phyloP scores from a whole-genome alignment of 495 filamentous ascomycete genomes.

The Cairneyella variabilis region DNA sequence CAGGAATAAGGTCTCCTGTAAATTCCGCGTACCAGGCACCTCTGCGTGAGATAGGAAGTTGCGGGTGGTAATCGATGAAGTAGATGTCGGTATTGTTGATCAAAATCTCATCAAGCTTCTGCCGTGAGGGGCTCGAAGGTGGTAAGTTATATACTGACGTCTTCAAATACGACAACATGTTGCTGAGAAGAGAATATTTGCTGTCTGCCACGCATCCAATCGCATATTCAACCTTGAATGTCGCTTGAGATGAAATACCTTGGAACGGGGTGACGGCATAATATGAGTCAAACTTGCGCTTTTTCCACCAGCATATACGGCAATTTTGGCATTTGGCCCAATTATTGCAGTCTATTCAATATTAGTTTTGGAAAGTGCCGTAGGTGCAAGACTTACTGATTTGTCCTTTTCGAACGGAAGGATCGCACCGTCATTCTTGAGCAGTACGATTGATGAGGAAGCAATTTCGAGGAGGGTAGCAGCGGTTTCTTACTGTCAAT shows the following conservation, averaged over 20 bases:
- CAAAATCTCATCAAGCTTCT: constrained; percentile 50
- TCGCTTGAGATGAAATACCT: constrained; percentile 50
- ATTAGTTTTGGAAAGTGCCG: no score
- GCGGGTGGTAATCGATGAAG: constrained; percentile 61
- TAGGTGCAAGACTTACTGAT: constrained; percentile 39
- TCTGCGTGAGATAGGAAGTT: constrained; percentile 55
- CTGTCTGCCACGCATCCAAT: constrained; percentile 59
- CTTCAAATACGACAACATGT: constrained; percentile 54
- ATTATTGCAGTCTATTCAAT: constrained; percentile 44
- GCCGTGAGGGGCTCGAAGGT: constrained; percentile 37
- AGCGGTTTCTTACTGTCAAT: constrained; percentile 44
- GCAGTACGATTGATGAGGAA: constrained; percentile 64
- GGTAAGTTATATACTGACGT: constrained; percentile 60
- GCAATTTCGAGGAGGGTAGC: constrained; percentile 58
- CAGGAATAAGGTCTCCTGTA: constrained; percentile 54
- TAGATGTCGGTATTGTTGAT: constrained; percentile 51
- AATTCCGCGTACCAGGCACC: constrained; percentile 57
- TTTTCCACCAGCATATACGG: constrained; percentile 66
- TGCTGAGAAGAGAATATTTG: constrained; percentile 53
- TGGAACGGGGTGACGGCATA: constrained; percentile 67
- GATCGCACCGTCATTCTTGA: constrained; percentile 65
- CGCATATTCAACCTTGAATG: constrained; percentile 39
- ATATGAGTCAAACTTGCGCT: constrained; percentile 63
- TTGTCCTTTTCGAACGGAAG: constrained; percentile 64
- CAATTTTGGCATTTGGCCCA: constrained; percentile 70